Evolutionary conservation across 2,329 filamentous ascomycete genomes (phyloP).

Genomic region (Arthroderma sp.): DNA sequence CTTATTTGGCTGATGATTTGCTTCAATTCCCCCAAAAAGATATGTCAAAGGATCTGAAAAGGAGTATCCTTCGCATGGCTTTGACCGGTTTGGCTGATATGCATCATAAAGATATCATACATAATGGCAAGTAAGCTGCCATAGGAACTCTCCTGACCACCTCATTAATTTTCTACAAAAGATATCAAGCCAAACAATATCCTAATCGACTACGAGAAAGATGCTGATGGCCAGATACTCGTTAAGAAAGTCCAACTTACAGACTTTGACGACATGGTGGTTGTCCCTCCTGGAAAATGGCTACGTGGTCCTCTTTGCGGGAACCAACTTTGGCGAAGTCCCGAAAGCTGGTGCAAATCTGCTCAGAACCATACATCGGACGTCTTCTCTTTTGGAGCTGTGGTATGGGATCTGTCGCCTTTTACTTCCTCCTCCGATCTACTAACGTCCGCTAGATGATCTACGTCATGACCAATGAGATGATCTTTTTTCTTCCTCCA

Average conservation of each 20-base stretch:
- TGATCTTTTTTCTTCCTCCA: slow-evolving; percentile 17
- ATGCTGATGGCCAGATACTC: slow-evolving; percentile 5
- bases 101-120: slow-evolving; percentile 20
- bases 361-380: slow-evolving; percentile 21
- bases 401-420: slow-evolving; percentile 13
- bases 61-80: slow-evolving; percentile 11
- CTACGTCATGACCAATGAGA: slow-evolving; percentile 19
- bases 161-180: too few relatives aligned
- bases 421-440: too few relatives aligned
- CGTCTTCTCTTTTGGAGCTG: slow-evolving; percentile 23
- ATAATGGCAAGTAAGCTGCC: slow-evolving; percentile 21
- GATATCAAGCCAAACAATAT: slow-evolving; percentile 27
- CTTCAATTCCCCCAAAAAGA: slow-evolving; percentile 10
- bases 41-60: slow-evolving; percentile 7
- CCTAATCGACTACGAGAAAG: slow-evolving; percentile 21
- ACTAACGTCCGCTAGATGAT: too few relatives aligned
- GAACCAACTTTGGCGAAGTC: slow-evolving; percentile 24
- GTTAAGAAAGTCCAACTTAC: slow-evolving; percentile 18
- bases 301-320: slow-evolving; percentile 16
- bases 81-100: slow-evolving; percentile 20
- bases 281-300: slow-evolving; percentile 15
- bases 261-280: slow-evolving; percentile 20
- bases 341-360: slow-evolving; percentile 22
- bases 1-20: slow-evolving; percentile 11
- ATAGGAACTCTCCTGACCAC: too few relatives aligned